Conservation (phyloP, 1,139 yeast genomes). For the Saccharomyces pastorianus region DNA sequence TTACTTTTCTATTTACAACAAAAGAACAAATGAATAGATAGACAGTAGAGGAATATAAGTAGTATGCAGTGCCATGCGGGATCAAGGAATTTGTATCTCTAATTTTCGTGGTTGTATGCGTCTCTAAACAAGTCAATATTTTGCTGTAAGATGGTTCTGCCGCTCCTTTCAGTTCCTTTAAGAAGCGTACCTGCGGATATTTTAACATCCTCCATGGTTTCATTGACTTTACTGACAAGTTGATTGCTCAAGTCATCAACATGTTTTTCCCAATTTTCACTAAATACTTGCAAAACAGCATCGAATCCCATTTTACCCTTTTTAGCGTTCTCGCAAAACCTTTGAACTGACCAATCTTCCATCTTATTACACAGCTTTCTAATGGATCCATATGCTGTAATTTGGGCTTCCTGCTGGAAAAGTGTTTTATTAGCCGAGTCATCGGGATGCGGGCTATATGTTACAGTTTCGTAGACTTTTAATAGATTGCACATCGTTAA, state of each 20-base stretch:
- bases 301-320: conserved; percentile 81
- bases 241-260: conserved; percentile 26
- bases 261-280: conserved; percentile 44
- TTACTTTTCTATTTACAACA: neutral
- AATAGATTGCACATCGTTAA: conserved; percentile 72
- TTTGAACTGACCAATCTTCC: conserved; percentile 84
- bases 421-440: conserved; percentile 46
- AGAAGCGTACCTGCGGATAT: conserved; percentile 22
- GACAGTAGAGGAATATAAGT: neutral
- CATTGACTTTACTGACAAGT: conserved; percentile 24
- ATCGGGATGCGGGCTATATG: conserved; percentile 58
- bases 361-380: conserved; percentile 68
- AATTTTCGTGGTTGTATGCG: conserved; percentile 25
- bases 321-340: conserved; percentile 79
- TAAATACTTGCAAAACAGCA: conserved; percentile 52
- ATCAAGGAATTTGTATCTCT: neutral
- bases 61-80: neutral
- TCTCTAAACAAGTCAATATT: conserved; percentile 28
- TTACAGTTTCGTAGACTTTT: conserved; percentile 78
- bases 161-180: conserved; percentile 28
- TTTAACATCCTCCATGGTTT: conserved; percentile 28
- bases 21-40: neutral
- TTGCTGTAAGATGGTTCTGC: conserved; percentile 23
- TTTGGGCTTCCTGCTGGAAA: conserved; percentile 77
- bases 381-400: conserved; percentile 18